Evolutionary conservation across 768 basidiomycete species (phyloP), one percentile per base, ranked within the genome.

Genomic region (Mrakia blollopis): DNA sequence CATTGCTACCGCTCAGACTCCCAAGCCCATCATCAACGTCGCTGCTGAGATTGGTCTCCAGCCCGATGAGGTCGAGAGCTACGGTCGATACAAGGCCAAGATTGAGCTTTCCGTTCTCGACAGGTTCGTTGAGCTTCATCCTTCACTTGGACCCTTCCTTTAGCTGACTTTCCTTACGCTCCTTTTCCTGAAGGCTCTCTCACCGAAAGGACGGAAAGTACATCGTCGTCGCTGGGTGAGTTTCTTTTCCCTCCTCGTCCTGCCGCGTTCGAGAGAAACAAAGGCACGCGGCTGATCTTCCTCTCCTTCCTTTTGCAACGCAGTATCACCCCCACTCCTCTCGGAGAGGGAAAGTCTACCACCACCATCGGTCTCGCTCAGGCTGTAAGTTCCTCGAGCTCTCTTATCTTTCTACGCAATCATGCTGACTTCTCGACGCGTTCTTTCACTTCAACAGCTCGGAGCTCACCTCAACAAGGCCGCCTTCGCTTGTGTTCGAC

Each of bases 291-390:
- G 23, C 57, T 57, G 25, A n/a, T 28, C 57, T n/a, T 57, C 9
- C 25, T 28, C 47, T 18, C 47, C 28, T 57, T 10, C 23, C 25
- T n/a, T 28, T 11, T 9, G n/a, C 57, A n/a, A 25, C 57, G 23
- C 57, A 57, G 93, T 73, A 98, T 98, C 80, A 98, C 95, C 0
- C 95, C 96, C 2, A 98, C 95, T 16, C 96, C 95, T 13, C 87
- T 98, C 47, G 96, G 96, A 63, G 97, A 98, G 85, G 97, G 97
- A 61, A 98, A 99, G 84, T 98, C 95, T 8, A 98, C 97, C 8
- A 98, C 95, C 0, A 98, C 95, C 18, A 93, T 98, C 79, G 96
- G 96, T 82, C 87, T 99, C 73, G 93, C 94, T 13, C 96, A 99
- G 83, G 96, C 96, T 44, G 63, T 65, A 9, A 65, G 63, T 63